Evolutionary conservation across 345 rosid species (phyloP).

Genomic region (Melaleuca quinquenervia): DNA sequence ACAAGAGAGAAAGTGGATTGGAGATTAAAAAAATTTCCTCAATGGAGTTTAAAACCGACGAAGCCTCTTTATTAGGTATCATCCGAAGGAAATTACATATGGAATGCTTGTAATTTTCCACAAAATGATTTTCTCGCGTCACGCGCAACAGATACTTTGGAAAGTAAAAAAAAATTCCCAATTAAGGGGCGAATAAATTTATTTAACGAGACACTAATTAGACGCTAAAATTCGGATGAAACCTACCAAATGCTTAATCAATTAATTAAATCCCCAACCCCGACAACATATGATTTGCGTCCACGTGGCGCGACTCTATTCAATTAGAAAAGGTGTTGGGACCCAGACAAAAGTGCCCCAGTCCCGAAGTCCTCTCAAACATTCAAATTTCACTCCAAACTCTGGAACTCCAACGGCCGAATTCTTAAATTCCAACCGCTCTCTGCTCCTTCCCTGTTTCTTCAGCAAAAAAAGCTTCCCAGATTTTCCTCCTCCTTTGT

Average conservation of each 20-base stretch:
- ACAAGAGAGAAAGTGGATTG: background rate
- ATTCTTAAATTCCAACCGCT: background rate
- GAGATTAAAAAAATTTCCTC: background rate
- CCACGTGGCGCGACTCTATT: background rate
- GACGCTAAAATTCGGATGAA: background rate
- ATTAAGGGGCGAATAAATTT: background rate
- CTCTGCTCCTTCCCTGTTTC: background rate
- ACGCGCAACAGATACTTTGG: background rate
- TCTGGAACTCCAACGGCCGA: background rate
- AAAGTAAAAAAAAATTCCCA: background rate
- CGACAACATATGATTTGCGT: background rate
- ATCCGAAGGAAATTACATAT: background rate
- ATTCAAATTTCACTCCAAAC: background rate
- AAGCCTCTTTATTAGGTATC: background rate
- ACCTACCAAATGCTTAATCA: background rate
- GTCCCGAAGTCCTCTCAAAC: background rate
- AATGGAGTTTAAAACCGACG: background rate
- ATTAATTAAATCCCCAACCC: too few species aligned
- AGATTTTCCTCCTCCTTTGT: too few species aligned
- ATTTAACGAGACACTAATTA: background rate
- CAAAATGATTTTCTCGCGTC: too few species aligned
- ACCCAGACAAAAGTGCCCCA: background rate
- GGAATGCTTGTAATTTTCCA: too few species aligned
- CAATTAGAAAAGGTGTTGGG: background rate
- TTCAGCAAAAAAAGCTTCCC: background rate